A percentile compares a stretch with the other conserved stretches of the same genome.
Evolutionary conservation across 2,329 filamentous ascomycete genomes (phyloP).

Genomic region (Ophiostoma ulmi): DNA sequence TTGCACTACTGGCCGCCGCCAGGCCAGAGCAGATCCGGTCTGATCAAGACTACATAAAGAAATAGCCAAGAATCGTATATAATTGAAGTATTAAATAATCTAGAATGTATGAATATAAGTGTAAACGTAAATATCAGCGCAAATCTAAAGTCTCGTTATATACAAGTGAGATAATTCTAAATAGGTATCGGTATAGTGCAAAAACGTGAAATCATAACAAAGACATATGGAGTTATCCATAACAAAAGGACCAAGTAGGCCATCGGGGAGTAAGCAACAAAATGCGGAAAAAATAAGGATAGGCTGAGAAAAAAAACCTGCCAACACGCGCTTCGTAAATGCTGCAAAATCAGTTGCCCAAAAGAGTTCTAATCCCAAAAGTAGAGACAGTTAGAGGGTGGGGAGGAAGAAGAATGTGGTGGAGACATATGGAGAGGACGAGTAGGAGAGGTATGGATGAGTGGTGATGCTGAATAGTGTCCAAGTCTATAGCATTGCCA

Average conservation of each 20-base stretch:
- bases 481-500: background rate
- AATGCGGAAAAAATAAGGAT: slow-evolving; percentile 14
- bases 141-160: background rate
- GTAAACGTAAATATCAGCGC: background rate
- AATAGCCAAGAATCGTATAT: background rate
- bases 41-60: background rate
- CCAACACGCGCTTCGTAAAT: background rate
- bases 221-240: slow-evolving; percentile 16
- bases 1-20: background rate
- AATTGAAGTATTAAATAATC: background rate
- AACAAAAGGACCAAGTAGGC: background rate
- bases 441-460: background rate
- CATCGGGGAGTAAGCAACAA: background rate
- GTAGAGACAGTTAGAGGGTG: background rate
- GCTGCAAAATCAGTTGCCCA: slow-evolving; percentile 12
- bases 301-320: background rate
- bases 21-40: slow-evolving; percentile 1
- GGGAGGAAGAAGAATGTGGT: background rate
- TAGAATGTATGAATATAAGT: background rate
- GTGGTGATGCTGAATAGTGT: background rate
- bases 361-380: background rate
- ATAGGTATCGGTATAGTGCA: slow-evolving; percentile 3
- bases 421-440: background rate
- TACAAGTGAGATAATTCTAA: slow-evolving; percentile 6
- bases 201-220: slow-evolving; percentile 11